Evolutionary conservation across 108 stramenopile species (phyloP), one percentile per base, ranked within the genome.

Genomic region (Cyclotella choctawhatcheeana): DNA sequence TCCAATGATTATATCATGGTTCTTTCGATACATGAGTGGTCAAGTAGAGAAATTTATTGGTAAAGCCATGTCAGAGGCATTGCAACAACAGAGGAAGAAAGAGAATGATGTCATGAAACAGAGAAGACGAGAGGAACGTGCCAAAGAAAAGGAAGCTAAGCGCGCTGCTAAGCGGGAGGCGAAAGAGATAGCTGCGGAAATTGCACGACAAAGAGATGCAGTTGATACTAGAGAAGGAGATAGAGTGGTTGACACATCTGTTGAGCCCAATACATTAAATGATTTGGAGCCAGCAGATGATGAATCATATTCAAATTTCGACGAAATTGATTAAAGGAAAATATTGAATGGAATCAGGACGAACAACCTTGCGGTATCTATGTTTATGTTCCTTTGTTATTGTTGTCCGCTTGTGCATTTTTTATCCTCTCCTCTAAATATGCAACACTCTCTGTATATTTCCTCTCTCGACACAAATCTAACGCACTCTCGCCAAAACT

Each of bases 1-100:
- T n/a, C 90, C 94, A 3, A 95, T 95, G 92, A 77, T 85, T 5
- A 67, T 93, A 2, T 83, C 90, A 0, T 93, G 94, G 92, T 67
- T 56, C 20, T 86, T 95, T 35, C 82, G 92, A 17, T 95, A 89
- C 67, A 40, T 87, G 2, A 76, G 82, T 30, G 73, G 73, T 5
- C 79, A 62, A 71, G 56, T 93, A 20, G 88, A 95, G 71, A 58
- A 31, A 26, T 89, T 77, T 73, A 91, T 88, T 4, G 94, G 92
- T 3, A 68, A 62, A 18, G 86, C 88, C 6, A 67, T 95, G 73
- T 67, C 85, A 3, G 25, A 56, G 14, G 90, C 90, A 5, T 75
- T 86, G 27, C 76, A 86, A 55, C n/a, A 63, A 17, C 77, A 82
- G 31, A 81, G 67, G 58, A 76, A 43, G 61, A 21, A 67, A 31